A percentile compares a stretch with the other conserved stretches of the same genome.
These are phyloP conservation scores for Chaetomium tenue DNA, from an alignment of 495 filamentous ascomycete species.

Conservation along the genomic window DNA sequence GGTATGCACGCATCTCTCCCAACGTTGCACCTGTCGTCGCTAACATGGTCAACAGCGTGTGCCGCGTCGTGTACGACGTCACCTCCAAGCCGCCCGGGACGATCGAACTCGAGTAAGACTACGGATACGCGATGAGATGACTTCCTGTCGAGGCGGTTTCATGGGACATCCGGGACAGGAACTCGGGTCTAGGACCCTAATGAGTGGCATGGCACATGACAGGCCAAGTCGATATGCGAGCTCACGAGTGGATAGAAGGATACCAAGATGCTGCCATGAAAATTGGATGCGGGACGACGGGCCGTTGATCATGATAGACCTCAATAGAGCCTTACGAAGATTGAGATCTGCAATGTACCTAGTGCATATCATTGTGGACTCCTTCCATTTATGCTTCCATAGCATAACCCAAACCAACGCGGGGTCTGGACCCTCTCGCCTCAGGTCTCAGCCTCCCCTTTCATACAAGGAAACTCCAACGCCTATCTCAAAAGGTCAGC, in stretches of 20 bases:
- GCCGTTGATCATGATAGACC: constrained; percentile 15
- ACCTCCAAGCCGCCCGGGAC: constrained; percentile 76
- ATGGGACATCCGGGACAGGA: not conserved
- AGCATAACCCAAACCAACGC: not conserved
- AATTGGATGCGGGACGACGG: constrained; percentile 2
- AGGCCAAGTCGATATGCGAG: not conserved
- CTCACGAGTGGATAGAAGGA: not conserved
- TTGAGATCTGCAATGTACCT: constrained; percentile 7
- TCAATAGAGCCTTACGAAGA: constrained; percentile 2
- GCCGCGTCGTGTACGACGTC: constrained; percentile 53
- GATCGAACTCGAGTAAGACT: constrained; percentile 25
- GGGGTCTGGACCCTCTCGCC: not conserved
- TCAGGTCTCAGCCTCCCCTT: not conserved
- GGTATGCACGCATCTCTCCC: constrained; percentile 35
- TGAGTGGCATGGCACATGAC: not conserved
- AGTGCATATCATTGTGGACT: not conserved
- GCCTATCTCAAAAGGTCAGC: constrained; percentile 8
- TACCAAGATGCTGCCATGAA: not conserved
- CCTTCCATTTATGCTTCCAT: not conserved
- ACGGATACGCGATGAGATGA: not conserved
- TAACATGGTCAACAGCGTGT: constrained; percentile 22
- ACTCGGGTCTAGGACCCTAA: not conserved
- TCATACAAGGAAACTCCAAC: constrained; percentile 17
- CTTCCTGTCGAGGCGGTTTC: not conserved
- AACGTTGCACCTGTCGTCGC: constrained; percentile 32